Conservation (phyloP, 1,284 basidiomycete genomes). For the Moniliella sp. region DNA sequence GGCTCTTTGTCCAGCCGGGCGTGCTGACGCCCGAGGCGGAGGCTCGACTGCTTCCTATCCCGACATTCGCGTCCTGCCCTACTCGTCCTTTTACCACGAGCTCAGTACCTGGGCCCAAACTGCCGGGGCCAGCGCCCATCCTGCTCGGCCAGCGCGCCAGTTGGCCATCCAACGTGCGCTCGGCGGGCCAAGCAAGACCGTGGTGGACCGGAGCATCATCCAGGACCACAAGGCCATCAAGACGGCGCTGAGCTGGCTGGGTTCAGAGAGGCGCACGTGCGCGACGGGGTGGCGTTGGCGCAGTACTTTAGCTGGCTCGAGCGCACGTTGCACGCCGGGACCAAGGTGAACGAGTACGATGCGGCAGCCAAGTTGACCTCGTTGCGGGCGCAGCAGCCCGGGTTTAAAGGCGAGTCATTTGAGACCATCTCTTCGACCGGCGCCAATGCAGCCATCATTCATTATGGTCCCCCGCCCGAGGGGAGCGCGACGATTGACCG, state of each 20-base stretch:
- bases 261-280: constrained; percentile 66
- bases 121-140: constrained; percentile 8
- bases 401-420: constrained; percentile 74
- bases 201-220: constrained; percentile 39
- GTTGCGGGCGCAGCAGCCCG: constrained; percentile 53
- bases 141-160: constrained; percentile 22
- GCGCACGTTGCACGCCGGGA: constrained; percentile 48
- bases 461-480: constrained; percentile 61
- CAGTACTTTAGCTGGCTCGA: constrained; percentile 69
- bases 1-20: constrained; percentile 51
- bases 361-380: constrained; percentile 58
- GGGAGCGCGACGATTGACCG: constrained; percentile 48
- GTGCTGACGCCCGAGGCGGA: not conserved
- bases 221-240: constrained; percentile 71
- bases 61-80: constrained; percentile 50
- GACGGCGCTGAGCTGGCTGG: constrained; percentile 68
- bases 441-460: constrained; percentile 78
- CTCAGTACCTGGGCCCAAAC: constrained; percentile 9
- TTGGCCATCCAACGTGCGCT: constrained; percentile 27
- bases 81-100: constrained; percentile 36
- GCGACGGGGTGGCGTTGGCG: constrained; percentile 74
- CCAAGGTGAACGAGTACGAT: constrained; percentile 55
- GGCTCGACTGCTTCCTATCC: constrained; percentile 38
- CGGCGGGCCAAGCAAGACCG: constrained; percentile 16
- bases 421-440: constrained; percentile 70